Base-by-base conservation (phyloP, 352 stramenopile species). In the Elongisporangium prolatum region DNA sequence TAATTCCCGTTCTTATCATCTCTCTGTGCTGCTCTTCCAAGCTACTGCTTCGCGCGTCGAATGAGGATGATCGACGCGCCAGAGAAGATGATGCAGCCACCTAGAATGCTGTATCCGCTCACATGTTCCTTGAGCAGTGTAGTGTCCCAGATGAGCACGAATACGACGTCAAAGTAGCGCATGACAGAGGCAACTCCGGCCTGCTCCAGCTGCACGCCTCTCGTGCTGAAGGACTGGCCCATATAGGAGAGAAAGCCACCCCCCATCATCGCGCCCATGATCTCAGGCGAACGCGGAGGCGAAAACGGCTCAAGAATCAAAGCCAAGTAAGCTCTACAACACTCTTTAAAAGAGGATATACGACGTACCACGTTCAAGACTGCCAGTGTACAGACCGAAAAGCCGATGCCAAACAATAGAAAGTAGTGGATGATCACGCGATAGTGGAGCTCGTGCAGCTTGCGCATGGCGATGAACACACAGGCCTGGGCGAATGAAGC, bases 131-230 rank as follows among this genome's bases (percentile, higher is more conserved):
- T 70, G 0, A 90, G 65, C 6, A 88, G 65, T 21, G 64, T 61
- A 13, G 59, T 74, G 55, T 87, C 80, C 52, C 75, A 60, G 9
- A 77, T 57, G 54, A 90, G 74, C 47, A 90, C 77, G 52, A 87
- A 90, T 0, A 90, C 63, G 28, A 90, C 71, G 71, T 90, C 74
- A 48, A 87, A 82, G 57, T 88, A 87, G 24, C 72, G 68, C 76
- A 90, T 86, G 62, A 86, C 76, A 2, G 77, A 88, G 2, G 69
- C 75, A 52, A 90, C 78, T 3, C 75, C 80, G 0, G 75, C 75
- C 40, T 83, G 75, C 47, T 84, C 80, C 4, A 70, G 68, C 67
- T 90, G 75, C 28, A 87, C 77, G 7, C 80, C 77, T 16, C 72
- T 71, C 14, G 80, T 84, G 52, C 88, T 64, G 61, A 83, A 83